These are phyloP conservation scores for Mortierella hygrophila DNA, from an alignment of 192 early-diverging fungal species.

Conservation along the genomic window DNA sequence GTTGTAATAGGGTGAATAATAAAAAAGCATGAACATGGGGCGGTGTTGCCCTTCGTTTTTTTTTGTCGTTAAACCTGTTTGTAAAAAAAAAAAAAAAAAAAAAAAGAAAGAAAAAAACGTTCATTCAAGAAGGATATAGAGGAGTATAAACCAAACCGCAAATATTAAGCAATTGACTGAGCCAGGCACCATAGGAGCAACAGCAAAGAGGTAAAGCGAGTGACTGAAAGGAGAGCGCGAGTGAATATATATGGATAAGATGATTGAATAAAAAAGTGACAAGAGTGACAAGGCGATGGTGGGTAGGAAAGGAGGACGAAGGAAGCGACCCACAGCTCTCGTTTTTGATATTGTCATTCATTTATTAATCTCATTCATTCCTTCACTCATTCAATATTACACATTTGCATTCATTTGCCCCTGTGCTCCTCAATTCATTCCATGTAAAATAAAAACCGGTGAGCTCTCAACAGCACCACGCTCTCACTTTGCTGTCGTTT, in stretches of 20 bases:
- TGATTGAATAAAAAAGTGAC: conserved; percentile 1
- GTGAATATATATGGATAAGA: not conserved
- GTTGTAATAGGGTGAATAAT: not conserved
- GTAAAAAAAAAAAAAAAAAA: not conserved
- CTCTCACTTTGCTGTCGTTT: not conserved
- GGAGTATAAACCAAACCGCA: too few species aligned
- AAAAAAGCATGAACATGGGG: too few species aligned
- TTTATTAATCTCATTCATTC: not conserved
- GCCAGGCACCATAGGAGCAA: too few species aligned
- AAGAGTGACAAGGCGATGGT: not conserved
- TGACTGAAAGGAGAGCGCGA: too few species aligned
- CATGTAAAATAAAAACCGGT: not conserved
- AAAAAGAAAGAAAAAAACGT: too few species aligned
- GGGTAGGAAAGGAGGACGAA: not conserved
- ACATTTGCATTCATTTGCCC: not conserved
- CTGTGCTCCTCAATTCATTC: not conserved
- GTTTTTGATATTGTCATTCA: not conserved
- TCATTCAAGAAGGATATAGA: too few species aligned
- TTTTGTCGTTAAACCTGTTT: not conserved
- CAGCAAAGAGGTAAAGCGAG: too few species aligned
- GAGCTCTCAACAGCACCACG: not conserved
- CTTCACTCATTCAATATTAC: not conserved
- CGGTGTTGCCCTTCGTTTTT: not conserved
- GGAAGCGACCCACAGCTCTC: too few species aligned
- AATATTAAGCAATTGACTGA: too few species aligned